phyloP scores from a whole-genome alignment of 495 filamentous ascomycete species.

The Penicillium maclennaniae region DNA sequence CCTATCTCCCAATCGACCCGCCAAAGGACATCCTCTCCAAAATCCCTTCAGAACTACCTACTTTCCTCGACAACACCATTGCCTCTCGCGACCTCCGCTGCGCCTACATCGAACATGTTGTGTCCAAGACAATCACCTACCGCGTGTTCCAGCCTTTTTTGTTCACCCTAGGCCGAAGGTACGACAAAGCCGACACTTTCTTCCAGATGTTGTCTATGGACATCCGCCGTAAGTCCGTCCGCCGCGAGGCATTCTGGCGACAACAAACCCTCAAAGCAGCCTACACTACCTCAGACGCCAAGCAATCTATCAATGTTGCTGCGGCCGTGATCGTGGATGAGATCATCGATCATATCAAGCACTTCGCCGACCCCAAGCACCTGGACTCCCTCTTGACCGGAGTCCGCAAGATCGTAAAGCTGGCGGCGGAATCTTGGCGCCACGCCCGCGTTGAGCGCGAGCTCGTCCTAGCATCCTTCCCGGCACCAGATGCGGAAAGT shows the following conservation, averaged over 20 bases:
- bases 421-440: constrained; percentile 62
- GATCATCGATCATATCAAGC: constrained; percentile 54
- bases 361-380: constrained; percentile 54
- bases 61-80: constrained; percentile 50
- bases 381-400: constrained; percentile 49
- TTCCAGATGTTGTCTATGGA: constrained; percentile 61
- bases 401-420: constrained; percentile 58
- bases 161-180: constrained; percentile 57
- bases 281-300: constrained; percentile 59
- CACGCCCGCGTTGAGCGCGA: constrained; percentile 61
- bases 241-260: constrained; percentile 61
- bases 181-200: constrained; percentile 59
- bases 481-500: constrained; percentile 41
- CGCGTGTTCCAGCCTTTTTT: constrained; percentile 65
- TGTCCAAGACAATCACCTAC: constrained; percentile 56
- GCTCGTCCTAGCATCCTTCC: constrained; percentile 54
- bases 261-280: constrained; percentile 62
- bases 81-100: constrained; percentile 55
- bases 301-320: constrained; percentile 57
- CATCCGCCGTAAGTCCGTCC: constrained; percentile 57
- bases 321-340: constrained; percentile 60
- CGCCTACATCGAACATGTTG: constrained; percentile 56
- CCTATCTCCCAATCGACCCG: constrained; percentile 53
- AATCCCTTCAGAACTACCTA: constrained; percentile 53
- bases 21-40: constrained; percentile 49